Base-by-base conservation (phyloP, 768 basidiomycete genomes). In the Suillus alpinus region DNA sequence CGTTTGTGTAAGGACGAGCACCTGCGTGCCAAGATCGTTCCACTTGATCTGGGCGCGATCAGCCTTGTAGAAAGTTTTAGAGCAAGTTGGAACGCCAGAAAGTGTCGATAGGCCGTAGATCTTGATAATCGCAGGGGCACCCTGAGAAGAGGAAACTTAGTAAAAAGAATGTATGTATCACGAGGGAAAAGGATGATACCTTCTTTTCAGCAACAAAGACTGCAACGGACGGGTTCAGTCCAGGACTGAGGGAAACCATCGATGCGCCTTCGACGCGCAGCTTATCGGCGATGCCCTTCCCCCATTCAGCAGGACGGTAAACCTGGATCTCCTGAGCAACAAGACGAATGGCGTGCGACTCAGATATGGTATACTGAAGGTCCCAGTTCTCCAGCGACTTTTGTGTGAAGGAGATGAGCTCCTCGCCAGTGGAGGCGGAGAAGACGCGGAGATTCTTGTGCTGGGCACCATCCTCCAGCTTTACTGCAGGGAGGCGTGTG, bases 401-500 rank as follows among this genome's bases (percentile, higher is more conserved):
- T 78, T 97, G 94, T 55, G 87, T 83, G 76, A 96, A 96, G 41
- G 88, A 79, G 62, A 88, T 84, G 64, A 96, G 84, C 76, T 98
- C 94, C 69, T 92, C 86, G 49, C 93, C 94, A 0, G 92, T 89
- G 10, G 86, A 88, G 14, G 83, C 87, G 65, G 89, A 89, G 81
- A 95, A 99, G 65, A 98, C 81, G 61, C 92, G 87, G 62, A 95
- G 85, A 73, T 99, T 99, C 80, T 92, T 95, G 82, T 96, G 92
- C 75, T 94, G 93, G 2, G 84, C 72, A 58, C 91, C 93, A 65
- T 95, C 95, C 72, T 94, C 95, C 55, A 91, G 83, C 77, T 97
- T 97, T 68, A 86, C 86, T 84, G 64, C 16, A 44, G 51, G 44
- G 23, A 29, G 8, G 50, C 37, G 44, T 59, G 57, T 53, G 50